Conservation (phyloP, 208 protist genomes). For the Acanthamoeba castellanii region DNA sequence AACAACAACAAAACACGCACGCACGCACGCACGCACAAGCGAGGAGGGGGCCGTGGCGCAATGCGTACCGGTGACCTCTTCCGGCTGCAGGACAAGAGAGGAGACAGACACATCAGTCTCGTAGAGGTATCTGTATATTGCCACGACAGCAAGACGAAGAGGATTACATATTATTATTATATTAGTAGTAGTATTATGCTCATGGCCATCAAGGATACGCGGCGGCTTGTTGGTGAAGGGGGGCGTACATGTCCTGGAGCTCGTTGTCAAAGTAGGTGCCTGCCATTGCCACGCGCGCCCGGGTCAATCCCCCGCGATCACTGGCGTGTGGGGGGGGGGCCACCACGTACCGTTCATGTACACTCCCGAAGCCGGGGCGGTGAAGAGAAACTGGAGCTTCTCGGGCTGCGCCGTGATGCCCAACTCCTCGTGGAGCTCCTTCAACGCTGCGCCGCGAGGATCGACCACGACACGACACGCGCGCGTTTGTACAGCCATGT, state of each 20-base stretch:
- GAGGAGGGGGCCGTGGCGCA: neutral
- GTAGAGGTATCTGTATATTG: neutral
- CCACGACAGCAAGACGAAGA: no score
- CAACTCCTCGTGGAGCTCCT: constrained; percentile 31
- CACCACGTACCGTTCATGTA: neutral
- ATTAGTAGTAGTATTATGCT: no score
- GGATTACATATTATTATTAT: no score
- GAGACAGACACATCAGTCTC: neutral
- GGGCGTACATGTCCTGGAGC: neutral
- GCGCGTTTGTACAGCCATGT: no score
- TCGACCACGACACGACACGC: neutral
- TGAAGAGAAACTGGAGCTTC: neutral
- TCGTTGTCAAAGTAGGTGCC: constrained; percentile 52
- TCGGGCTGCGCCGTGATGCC: neutral
- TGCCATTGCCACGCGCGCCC: neutral
- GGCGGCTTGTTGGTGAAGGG: no score
- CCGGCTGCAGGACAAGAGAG: constrained; percentile 12
- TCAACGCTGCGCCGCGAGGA: neutral
- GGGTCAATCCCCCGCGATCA: no score
- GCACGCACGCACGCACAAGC: no score
- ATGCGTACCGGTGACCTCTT: constrained; percentile 27
- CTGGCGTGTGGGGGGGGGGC: no score
- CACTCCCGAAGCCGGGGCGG: neutral
- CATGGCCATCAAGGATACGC: no score
- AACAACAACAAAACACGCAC: no score